phyloP scores from a whole-genome alignment of 2,329 filamentous ascomycete species.

The Colletotrichum costaricense region DNA sequence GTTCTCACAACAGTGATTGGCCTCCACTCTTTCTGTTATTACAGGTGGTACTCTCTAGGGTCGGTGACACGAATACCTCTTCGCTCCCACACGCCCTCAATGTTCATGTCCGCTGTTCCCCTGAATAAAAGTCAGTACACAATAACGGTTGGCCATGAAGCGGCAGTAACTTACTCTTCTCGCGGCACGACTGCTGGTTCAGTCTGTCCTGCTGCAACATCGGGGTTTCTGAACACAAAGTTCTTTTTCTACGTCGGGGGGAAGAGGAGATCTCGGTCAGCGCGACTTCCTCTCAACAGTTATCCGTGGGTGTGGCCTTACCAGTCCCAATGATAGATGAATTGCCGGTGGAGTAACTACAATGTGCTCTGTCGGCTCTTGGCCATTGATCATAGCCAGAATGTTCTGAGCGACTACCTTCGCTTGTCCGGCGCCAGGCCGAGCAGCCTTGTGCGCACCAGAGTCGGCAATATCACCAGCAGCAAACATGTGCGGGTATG shows the following conservation, averaged over 20 bases:
- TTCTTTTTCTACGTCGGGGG: not conserved
- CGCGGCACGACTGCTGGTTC: constrained; percentile 3
- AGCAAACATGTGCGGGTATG: constrained; percentile 55
- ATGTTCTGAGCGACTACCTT: constrained; percentile 58
- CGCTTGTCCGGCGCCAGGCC: constrained; percentile 56
- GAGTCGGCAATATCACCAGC: constrained; percentile 63
- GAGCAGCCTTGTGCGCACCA: constrained; percentile 53
- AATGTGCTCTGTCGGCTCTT: constrained; percentile 26
- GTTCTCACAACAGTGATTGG: too few species aligned
- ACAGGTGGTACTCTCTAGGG: constrained; percentile 22
- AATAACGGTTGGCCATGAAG: rapidly evolving
- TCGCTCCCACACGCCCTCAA: constrained; percentile 14
- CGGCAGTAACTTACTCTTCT: not conserved
- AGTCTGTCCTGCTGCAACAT: constrained; percentile 13
- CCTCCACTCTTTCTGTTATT: not conserved
- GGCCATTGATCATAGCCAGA: constrained; percentile 49
- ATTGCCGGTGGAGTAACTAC: constrained; percentile 7
- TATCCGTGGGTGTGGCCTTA: not conserved
- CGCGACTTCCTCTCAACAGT: not conserved
- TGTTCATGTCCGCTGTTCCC: constrained; percentile 18
- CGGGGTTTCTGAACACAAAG: constrained; percentile 7
- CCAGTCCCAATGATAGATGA: constrained; percentile 22
- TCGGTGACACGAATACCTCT: constrained; percentile 9
- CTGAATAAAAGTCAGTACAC: not conserved
- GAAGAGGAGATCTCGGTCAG: not conserved